Percentiles rank a stretch among this genome's conserved stretches.
Conservation (phyloP, 179 eudicot species). For the Silene noctiflora region DNA sequence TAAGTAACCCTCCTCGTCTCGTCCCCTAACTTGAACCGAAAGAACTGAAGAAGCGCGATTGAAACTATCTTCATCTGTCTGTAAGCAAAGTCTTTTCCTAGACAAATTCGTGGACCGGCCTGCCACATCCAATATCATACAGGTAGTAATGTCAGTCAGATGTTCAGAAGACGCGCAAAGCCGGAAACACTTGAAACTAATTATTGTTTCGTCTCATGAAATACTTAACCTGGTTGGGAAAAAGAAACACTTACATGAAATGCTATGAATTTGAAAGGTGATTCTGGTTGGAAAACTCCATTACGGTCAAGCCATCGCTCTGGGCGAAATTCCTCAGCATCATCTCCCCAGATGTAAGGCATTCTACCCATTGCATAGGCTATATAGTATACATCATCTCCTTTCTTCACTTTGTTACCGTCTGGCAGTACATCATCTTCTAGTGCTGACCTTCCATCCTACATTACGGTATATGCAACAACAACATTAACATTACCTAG, state of each 20-base stretch:
- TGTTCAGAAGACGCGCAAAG: not conserved
- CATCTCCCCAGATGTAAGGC: conserved; percentile 64
- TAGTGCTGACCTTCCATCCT: conserved; percentile 67
- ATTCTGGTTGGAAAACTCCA: conserved; percentile 61
- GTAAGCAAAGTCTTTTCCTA: conserved; percentile 82
- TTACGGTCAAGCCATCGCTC: conserved; percentile 67
- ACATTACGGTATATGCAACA: not conserved
- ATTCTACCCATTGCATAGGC: conserved; percentile 72
- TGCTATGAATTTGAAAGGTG: conserved; percentile 68
- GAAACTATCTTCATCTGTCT: conserved; percentile 81
- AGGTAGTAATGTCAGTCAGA: not conserved
- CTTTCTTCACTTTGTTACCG: conserved; percentile 53
- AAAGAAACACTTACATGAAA: conserved; percentile 42
- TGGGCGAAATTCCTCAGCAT: conserved; percentile 61
- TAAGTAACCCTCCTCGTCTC: conserved; percentile 39
- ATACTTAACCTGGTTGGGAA: not conserved
- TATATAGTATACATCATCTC: conserved; percentile 52
- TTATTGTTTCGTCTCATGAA: no score
- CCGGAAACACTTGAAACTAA: not conserved
- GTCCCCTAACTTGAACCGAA: conserved; percentile 43
- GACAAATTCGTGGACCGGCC: conserved; percentile 82
- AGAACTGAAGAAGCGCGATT: conserved; percentile 39
- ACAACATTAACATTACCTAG: not conserved
- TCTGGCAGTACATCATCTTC: conserved; percentile 63
- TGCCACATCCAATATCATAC: conserved; percentile 20